Conservation (phyloP, 345 rosid species). For the Abelmoschus esculentus region DNA sequence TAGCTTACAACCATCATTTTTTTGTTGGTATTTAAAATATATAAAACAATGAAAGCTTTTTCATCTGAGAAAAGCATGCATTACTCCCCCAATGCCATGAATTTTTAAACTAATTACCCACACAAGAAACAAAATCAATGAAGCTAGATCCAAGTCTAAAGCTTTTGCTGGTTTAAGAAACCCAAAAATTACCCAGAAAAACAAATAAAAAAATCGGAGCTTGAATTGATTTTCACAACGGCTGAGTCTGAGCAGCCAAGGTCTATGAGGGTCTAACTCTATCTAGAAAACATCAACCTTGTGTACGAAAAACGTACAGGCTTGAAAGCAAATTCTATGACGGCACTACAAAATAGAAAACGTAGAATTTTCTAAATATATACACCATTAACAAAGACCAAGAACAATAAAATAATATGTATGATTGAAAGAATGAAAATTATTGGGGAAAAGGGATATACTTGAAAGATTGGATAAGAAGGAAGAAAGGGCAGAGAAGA, state of each 20-base stretch:
- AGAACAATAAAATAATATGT: no score
- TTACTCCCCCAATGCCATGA: not conserved
- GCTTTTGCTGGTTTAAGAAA: constrained; percentile 1
- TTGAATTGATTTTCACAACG: not conserved
- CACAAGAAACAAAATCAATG: not conserved
- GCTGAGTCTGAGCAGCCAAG: no score
- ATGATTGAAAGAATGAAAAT: no score
- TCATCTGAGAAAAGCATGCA: not conserved
- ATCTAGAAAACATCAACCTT: no score
- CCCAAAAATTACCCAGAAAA: constrained; percentile 1
- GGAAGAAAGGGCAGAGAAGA: not conserved
- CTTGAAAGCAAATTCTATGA: not conserved
- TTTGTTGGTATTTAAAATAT: not conserved
- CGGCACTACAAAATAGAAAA: not conserved
- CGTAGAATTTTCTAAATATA: no score
- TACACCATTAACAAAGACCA: not conserved
- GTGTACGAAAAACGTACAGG: not conserved
- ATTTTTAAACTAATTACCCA: not conserved
- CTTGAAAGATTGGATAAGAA: not conserved
- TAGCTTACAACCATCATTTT: not conserved
- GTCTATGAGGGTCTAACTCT: no score
- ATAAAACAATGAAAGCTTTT: not conserved
- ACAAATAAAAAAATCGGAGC: not conserved
- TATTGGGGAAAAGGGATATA: not conserved
- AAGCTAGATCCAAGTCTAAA: not conserved